Evolutionary conservation across 345 rosid species (phyloP), one percentile per base, ranked within the genome.

Genomic region (Boechera stricta): DNA sequence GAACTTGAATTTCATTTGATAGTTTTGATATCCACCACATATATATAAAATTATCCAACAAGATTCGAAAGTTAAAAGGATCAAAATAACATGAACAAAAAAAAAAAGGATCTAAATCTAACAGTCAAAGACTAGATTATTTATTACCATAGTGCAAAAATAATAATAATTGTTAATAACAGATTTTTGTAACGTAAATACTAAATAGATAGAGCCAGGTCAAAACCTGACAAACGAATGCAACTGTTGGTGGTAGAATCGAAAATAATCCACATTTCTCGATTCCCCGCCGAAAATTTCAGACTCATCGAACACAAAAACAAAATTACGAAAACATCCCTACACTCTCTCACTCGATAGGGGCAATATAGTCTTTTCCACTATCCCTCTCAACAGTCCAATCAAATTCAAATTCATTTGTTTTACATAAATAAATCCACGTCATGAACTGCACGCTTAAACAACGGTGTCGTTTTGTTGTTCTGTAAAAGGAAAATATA

Each of bases 241-340:
- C 69, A 76, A 87, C 86, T 82, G 82, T 77, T 71, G 81, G 60
- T 61, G 83, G 84, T 73, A 77, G 56, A 74, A 67, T 77, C 72
- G 88, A 52, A 82, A 81, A 64, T 68, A 64, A 32, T 2, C 42
- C 1, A 0, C 41, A 45, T 21, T 6, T 10, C 47, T 38, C 32
- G 2, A 21, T 69, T 48, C 67, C 29, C 54, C 81, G 87, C 80
- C 88, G 86, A 65, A 81, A 15, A 84, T 85, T 75, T 82, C 82
- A 83, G 84, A 42, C 66, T 7, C 67, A 63, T 63, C 67, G 67
- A 26, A 63, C 7, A 6, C 10, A 1, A 16, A 0, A 2, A 0
- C 0, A 0, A 45, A 64, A 2, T 39, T 24, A 56, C 74, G 8
- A 58, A 47, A 81, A 57, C 77, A 69, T 3, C 62, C 51, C 73